Conservation (phyloP, 2,329 filamentous ascomycete genomes). For the Escovopsis sp. region DNA sequence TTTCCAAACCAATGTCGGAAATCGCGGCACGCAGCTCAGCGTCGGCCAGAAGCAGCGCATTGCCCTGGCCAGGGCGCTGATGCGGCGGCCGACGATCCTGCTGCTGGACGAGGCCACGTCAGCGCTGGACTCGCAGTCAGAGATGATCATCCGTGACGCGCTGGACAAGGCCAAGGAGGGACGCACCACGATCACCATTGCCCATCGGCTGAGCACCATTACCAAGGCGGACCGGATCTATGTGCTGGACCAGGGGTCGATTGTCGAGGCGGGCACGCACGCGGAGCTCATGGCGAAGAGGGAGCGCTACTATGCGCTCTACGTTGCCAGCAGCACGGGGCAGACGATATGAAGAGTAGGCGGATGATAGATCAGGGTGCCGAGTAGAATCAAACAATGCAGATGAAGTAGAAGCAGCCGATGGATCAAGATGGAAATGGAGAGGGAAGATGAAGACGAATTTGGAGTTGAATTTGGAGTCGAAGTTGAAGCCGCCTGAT, state of each 20-base stretch:
- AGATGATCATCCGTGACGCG: constrained; percentile 67
- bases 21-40: constrained; percentile 69
- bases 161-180: constrained; percentile 73
- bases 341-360: too few species aligned
- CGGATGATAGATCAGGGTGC: too few species aligned
- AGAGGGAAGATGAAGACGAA: too few species aligned
- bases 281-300: not conserved
- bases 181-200: constrained; percentile 84
- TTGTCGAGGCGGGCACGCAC: constrained; percentile 31
- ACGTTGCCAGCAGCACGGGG: too few species aligned
- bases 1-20: constrained; percentile 75
- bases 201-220: constrained; percentile 80
- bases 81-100: constrained; percentile 76
- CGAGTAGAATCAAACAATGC: too few species aligned
- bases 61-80: constrained; percentile 77
- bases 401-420: too few species aligned
- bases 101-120: constrained; percentile 70
- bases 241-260: constrained; percentile 75
- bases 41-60: constrained; percentile 92
- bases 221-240: constrained; percentile 91
- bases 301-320: not conserved
- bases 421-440: too few species aligned
- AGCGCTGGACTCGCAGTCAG: constrained; percentile 59
- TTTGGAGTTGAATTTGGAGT: too few species aligned
- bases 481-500: too few species aligned